Percentiles rank a stretch among this genome's conserved stretches.
Evolutionary conservation across 768 basidiomycete species (phyloP).

Genomic region (Collybiopsis confluens): DNA sequence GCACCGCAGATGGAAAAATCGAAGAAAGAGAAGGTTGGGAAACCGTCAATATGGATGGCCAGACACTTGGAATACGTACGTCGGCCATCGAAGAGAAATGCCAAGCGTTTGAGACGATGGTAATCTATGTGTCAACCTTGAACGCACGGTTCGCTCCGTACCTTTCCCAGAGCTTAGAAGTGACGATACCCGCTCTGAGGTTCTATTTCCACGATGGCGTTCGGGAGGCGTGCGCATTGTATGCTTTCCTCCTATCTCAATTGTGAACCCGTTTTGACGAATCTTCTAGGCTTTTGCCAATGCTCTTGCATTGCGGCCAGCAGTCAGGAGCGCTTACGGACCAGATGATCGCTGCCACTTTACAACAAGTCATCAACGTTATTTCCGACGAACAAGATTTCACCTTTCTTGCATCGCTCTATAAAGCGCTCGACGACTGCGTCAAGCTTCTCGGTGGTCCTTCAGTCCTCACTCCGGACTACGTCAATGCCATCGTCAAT

Average conservation of each 20-base stretch:
- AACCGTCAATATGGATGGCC: conserved; percentile 73
- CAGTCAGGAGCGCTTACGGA: conserved; percentile 57
- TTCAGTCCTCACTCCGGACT: conserved; percentile 46
- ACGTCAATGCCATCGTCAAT: conserved; percentile 53
- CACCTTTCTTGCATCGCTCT: conserved; percentile 74
- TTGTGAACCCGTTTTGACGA: background rate
- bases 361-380: conserved; percentile 59
- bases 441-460: conserved; percentile 57
- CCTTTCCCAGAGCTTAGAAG: conserved; percentile 63
- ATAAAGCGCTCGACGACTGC: conserved; percentile 63
- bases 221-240: conserved; percentile 74
- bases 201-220: conserved; percentile 88
- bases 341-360: conserved; percentile 65
- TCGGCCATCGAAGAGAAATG: conserved; percentile 84
- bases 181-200: conserved; percentile 63
- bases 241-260: conserved; percentile 17
- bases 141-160: conserved; percentile 68
- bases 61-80: conserved; percentile 72
- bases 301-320: conserved; percentile 67
- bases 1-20: conserved; percentile 50
- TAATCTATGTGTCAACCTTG: conserved; percentile 73
- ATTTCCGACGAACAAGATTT: conserved; percentile 68
- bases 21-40: conserved; percentile 76
- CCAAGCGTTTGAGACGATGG: conserved; percentile 82
- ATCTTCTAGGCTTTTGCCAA: conserved; percentile 58